Evolutionary conservation across 2,329 filamentous ascomycete species (phyloP).

Genomic region (Aureobasidium sp.): DNA sequence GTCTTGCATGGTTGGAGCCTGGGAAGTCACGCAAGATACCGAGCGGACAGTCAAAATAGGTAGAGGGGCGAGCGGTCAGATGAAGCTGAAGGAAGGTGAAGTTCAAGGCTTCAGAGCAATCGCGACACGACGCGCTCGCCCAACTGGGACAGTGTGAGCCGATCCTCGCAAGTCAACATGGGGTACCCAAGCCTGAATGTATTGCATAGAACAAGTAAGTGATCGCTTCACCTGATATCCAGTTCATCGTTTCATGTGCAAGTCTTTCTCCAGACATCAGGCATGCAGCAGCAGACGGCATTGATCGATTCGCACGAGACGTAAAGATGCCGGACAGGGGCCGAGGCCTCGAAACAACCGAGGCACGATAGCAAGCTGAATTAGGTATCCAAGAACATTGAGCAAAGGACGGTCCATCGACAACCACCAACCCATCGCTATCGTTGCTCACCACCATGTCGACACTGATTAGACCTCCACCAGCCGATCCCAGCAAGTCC

Average conservation of each 20-base stretch:
- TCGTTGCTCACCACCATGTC: slow-evolving; percentile 14
- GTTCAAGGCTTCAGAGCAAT: neutral
- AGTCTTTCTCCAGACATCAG: no score
- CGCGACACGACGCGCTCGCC: neutral
- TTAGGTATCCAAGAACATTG: neutral
- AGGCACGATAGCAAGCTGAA: neutral
- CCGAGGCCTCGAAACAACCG: neutral
- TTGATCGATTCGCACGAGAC: neutral
- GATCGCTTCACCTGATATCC: neutral
- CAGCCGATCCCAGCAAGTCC: slow-evolving; percentile 61
- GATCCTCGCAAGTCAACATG: neutral
- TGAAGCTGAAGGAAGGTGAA: neutral
- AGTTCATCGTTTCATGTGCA: neutral
- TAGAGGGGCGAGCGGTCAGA: neutral
- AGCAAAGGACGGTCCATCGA: neutral
- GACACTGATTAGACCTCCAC: slow-evolving; percentile 63
- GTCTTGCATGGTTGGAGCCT: neutral
- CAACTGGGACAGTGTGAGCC: neutral
- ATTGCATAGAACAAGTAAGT: neutral
- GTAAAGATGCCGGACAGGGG: neutral
- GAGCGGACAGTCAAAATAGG: neutral
- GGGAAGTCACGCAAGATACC: neutral
- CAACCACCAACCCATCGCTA: neutral
- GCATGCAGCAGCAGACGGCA: neutral
- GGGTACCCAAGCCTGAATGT: no score